Evolutionary conservation across 208 protist genomes (phyloP).

Genomic region (Herpetomonas tarakana): DNA sequence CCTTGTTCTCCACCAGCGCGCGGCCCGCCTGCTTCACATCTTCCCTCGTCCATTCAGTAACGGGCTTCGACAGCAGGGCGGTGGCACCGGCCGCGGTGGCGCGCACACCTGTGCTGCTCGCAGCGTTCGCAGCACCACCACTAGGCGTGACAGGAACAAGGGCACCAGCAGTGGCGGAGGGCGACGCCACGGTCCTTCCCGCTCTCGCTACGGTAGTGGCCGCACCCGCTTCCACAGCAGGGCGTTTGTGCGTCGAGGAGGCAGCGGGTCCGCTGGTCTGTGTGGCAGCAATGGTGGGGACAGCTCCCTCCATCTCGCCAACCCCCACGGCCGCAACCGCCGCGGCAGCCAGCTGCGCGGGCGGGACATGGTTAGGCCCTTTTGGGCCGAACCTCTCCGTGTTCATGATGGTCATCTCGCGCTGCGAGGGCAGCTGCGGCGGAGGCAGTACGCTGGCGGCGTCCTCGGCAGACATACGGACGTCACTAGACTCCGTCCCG

Average conservation of each 20-base stretch:
- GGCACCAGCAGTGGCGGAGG: not conserved
- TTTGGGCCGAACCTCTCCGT: conserved; percentile 19
- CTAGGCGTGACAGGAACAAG: not conserved
- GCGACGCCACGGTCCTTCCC: not conserved
- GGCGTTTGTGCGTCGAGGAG: not conserved
- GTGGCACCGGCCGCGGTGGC: not conserved
- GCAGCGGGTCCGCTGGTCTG: not conserved
- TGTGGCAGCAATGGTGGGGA: not conserved
- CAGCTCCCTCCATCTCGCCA: not conserved
- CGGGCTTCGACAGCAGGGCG: conserved; percentile 7
- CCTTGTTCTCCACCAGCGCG: conserved; percentile 13
- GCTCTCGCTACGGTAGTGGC: not conserved
- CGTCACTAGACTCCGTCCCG: too few relatives aligned
- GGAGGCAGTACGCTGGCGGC: not conserved
- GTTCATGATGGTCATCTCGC: conserved; percentile 11
- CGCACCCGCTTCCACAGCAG: too few relatives aligned
- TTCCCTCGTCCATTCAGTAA: conserved; percentile 2
- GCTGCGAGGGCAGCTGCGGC: conserved; percentile 10
- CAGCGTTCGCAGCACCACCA: not conserved
- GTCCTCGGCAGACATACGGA: not conserved
- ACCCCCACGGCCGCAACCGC: not conserved
- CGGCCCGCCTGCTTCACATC: conserved; percentile 10
- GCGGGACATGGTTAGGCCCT: not conserved
- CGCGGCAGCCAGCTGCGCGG: conserved; percentile 1
- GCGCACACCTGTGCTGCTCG: not conserved